Percentiles rank a stretch among this genome's conserved stretches.
Evolutionary conservation across 176 grass and related monocot species (phyloP).

Genomic region (Luzula sylvatica): DNA sequence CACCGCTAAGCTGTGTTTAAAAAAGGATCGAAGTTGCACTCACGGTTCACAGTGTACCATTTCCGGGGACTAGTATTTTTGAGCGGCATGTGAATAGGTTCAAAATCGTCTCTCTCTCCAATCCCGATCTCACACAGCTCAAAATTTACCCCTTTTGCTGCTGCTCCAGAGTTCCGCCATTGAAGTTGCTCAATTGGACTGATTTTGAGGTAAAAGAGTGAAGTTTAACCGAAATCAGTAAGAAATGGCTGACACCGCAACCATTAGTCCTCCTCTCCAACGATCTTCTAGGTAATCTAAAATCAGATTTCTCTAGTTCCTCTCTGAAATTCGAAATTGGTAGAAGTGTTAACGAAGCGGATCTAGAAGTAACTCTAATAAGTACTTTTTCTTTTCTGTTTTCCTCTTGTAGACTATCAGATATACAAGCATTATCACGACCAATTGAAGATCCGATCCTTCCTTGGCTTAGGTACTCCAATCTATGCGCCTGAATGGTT

Average conservation of each 20-base stretch:
- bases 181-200: too few species aligned
- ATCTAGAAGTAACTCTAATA: neutral
- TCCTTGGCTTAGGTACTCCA: conserved; percentile 48
- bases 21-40: too few species aligned
- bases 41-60: too few species aligned
- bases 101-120: too few species aligned
- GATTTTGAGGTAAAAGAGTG: too few species aligned
- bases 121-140: too few species aligned
- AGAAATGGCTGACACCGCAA: neutral
- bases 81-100: too few species aligned
- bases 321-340: neutral
- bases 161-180: too few species aligned
- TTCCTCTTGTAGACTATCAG: neutral
- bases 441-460: conserved; percentile 47
- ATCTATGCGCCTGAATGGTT: neutral
- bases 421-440: neutral
- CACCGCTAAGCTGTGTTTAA: too few species aligned
- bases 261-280: conserved; percentile 21
- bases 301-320: neutral
- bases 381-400: neutral
- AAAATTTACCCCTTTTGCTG: too few species aligned
- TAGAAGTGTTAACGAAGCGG: neutral
- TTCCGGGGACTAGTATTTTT: too few species aligned
- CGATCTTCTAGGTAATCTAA: conserved; percentile 17
- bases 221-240: conserved; percentile 21